phyloP scores from a whole-genome alignment of 1,284 basidiomycete species.

The Irpex sp. region DNA sequence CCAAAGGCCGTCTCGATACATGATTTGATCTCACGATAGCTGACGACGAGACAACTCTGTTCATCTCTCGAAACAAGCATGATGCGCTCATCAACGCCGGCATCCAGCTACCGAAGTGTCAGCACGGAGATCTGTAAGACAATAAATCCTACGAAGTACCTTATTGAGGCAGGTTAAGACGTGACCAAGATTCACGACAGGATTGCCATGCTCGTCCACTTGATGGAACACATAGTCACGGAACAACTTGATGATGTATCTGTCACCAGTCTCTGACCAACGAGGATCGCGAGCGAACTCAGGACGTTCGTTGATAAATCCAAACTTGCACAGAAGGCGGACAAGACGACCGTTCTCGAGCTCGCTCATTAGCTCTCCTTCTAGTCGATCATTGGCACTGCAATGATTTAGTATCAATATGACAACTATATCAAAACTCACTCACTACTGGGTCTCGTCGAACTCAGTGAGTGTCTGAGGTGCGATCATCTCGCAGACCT shows the following conservation, averaged over 20 bases:
- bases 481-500: slow-evolving; percentile 79
- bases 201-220: slow-evolving; percentile 87
- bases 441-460: slow-evolving; percentile 78
- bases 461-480: slow-evolving; percentile 77
- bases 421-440: slow-evolving; percentile 9
- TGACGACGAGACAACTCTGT: slow-evolving; percentile 95
- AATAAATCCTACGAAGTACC: slow-evolving; percentile 38
- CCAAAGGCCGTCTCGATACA: slow-evolving; percentile 81
- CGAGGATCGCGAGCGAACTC: slow-evolving; percentile 96
- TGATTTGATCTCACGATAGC: slow-evolving; percentile 88
- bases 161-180: slow-evolving; percentile 92
- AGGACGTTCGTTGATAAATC: slow-evolving; percentile 97
- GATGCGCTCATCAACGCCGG: slow-evolving; percentile 88
- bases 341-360: slow-evolving; percentile 98
- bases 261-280: slow-evolving; percentile 98
- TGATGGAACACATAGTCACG: slow-evolving; percentile 99
- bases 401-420: neutral
- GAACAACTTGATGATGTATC: slow-evolving; percentile 98
- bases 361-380: slow-evolving; percentile 84
- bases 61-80: slow-evolving; percentile 95
- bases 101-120: slow-evolving; percentile 66
- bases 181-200: slow-evolving; percentile 88
- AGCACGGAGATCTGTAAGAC: neutral
- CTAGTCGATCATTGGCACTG: slow-evolving; percentile 80
- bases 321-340: slow-evolving; percentile 89